phyloP scores from a whole-genome alignment of 78 protist species.

The Dictyostelium purpureum region DNA sequence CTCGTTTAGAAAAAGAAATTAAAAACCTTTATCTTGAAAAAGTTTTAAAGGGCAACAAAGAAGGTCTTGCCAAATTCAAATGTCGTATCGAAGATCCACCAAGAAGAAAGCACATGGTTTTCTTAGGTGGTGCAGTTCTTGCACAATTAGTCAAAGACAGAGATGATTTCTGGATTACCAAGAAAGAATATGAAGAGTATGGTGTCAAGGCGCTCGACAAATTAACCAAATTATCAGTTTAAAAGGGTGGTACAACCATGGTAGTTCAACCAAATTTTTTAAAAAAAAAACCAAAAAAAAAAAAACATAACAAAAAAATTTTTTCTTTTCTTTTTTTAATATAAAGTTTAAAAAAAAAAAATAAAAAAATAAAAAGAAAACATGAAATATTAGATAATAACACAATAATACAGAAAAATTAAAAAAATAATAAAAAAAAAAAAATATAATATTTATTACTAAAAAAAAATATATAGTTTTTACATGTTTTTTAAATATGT shows the following conservation, averaged over 20 bases:
- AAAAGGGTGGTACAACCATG: no score
- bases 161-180: conserved; percentile 92
- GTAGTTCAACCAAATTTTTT: neutral
- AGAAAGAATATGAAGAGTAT: conserved; percentile 91
- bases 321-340: neutral
- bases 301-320: neutral
- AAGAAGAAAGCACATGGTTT: conserved; percentile 99
- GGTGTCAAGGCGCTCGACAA: conserved; percentile 82
- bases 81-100: conserved; percentile 98
- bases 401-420: neutral
- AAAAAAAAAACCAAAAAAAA: no score
- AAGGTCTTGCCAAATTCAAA: conserved; percentile 88
- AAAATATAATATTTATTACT: neutral
- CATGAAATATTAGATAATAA: neutral
- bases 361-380: neutral
- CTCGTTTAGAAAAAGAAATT: conserved; percentile 96
- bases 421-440: neutral
- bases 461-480: neutral
- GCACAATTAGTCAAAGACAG: conserved; percentile 97
- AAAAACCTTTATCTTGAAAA: conserved; percentile 89
- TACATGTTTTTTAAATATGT: neutral
- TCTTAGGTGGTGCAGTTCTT: conserved; percentile 98
- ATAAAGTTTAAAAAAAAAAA: neutral
- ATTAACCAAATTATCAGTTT: conserved; percentile 63
- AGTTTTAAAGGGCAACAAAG: conserved; percentile 90